Conservation (phyloP, 441 rosid species). For the Hura crepitans region DNA sequence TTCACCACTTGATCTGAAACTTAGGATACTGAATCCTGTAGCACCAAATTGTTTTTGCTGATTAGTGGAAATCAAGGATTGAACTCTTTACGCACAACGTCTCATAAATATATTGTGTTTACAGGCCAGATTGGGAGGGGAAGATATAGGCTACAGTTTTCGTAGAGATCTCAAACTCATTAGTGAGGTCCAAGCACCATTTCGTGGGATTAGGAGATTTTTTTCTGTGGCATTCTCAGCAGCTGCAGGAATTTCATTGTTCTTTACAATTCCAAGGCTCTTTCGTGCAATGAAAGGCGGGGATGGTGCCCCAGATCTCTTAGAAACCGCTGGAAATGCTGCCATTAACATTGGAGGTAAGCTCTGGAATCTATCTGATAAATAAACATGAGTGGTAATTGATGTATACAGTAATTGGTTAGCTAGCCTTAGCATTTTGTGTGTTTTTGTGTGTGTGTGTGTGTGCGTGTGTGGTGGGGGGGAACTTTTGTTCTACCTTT, state of each 20-base stretch:
- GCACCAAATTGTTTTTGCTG: neutral
- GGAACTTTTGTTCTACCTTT: neutral
- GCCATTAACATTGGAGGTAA: constrained; percentile 86
- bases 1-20: neutral
- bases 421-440: neutral
- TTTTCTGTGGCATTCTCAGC: constrained; percentile 75
- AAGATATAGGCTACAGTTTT: constrained; percentile 82
- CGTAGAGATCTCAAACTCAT: constrained; percentile 91
- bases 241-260: constrained; percentile 84
- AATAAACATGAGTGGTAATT: neutral
- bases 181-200: constrained; percentile 98
- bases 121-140: constrained; percentile 94
- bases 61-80: neutral
- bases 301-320: constrained; percentile 75
- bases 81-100: constrained; percentile 13
- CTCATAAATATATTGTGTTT: constrained; percentile 19
- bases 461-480: too few species aligned
- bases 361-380: neutral
- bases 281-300: constrained; percentile 65
- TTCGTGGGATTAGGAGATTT: constrained; percentile 89
- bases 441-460: too few species aligned
- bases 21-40: neutral
- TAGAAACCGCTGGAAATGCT: constrained; percentile 73
- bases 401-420: neutral
- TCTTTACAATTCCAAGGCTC: constrained; percentile 83